Conservation (phyloP, 371 early-diverging fungal genomes). For the Syncephalastrum sp. region DNA sequence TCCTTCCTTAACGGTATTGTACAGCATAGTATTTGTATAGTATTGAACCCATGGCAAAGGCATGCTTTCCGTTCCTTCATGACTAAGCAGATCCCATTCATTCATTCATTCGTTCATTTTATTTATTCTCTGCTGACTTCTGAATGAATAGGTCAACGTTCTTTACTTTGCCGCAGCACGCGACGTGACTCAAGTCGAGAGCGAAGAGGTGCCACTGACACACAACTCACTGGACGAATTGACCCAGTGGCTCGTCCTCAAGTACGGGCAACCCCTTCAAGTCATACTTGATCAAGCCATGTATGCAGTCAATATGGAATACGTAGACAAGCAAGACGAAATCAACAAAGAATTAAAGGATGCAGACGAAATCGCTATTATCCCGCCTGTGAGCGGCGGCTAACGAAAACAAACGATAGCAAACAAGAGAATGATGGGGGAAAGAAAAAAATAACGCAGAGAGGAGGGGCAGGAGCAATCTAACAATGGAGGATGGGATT, state of each 20-base stretch:
- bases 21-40: no score
- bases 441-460: not conserved
- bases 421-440: not conserved
- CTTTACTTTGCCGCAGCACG: conserved; percentile 66
- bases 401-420: conserved; percentile 16
- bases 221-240: conserved; percentile 28
- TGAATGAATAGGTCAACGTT: conserved; percentile 21
- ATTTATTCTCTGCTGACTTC: not conserved
- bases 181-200: conserved; percentile 49
- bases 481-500: no score
- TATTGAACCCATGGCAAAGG: no score
- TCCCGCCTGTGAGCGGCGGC: conserved; percentile 81
- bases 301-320: conserved; percentile 72
- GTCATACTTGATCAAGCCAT: conserved; percentile 50
- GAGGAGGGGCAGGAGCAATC: not conserved
- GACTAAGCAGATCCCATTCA: not conserved
- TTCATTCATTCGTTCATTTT: not conserved
- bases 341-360: conserved; percentile 30
- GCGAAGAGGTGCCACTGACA: conserved; percentile 38
- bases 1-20: no score
- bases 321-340: conserved; percentile 49
- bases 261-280: conserved; percentile 39
- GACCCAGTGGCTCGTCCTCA: conserved; percentile 25
- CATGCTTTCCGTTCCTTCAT: no score
- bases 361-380: conserved; percentile 66